These are phyloP conservation scores for Ophiobolus disseminans DNA, from an alignment of 2,329 filamentous ascomycete genomes.

Conservation along the genomic window DNA sequence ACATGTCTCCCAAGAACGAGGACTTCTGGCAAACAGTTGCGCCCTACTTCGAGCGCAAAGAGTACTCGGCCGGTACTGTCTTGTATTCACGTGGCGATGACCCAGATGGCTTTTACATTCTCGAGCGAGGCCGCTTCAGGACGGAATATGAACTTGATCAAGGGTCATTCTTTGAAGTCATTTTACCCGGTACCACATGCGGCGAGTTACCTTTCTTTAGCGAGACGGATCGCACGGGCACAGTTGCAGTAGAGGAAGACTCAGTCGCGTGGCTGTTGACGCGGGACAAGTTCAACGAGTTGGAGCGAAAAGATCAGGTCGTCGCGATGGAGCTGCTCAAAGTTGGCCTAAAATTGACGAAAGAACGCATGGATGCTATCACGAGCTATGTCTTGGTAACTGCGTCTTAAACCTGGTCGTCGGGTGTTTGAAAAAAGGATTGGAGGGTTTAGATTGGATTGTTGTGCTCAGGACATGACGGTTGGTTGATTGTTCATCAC, in stretches of 20 bases:
- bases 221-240: constrained; percentile 85
- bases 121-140: constrained; percentile 87
- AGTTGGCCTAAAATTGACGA: constrained; percentile 91
- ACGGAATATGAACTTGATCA: constrained; percentile 92
- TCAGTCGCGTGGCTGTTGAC: constrained; percentile 85
- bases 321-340: constrained; percentile 84
- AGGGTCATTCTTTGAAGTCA: constrained; percentile 86
- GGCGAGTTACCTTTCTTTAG: constrained; percentile 97
- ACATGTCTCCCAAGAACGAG: constrained; percentile 82
- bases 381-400: constrained; percentile 55
- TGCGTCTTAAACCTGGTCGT: too few species aligned
- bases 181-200: constrained; percentile 92
- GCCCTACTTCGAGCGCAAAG: constrained; percentile 74
- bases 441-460: too few species aligned
- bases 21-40: constrained; percentile 92
- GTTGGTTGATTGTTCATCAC: too few species aligned
- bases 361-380: constrained; percentile 83
- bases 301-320: constrained; percentile 76
- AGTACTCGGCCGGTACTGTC: constrained; percentile 72
- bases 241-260: constrained; percentile 81
- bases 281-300: constrained; percentile 70
- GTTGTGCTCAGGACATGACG: too few species aligned
- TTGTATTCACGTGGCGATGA: constrained; percentile 78
- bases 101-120: constrained; percentile 84
- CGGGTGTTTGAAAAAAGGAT: too few species aligned